A percentile compares a stretch with the other conserved stretches of the same genome.
Conservation (phyloP, 768 basidiomycete genomes). For the Gloeopeniophorella convolvens region DNA sequence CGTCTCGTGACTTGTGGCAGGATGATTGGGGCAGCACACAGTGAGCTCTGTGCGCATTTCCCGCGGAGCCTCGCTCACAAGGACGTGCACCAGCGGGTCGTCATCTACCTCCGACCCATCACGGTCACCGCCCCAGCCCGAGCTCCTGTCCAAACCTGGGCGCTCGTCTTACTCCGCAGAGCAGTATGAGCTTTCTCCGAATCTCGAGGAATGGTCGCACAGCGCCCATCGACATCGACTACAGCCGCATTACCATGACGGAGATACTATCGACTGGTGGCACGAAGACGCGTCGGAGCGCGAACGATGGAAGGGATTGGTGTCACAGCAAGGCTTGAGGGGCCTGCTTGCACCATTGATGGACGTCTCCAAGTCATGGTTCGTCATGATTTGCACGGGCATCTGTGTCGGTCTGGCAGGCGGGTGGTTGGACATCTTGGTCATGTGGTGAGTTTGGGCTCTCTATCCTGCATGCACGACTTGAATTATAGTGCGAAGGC, state of each 20-base stretch:
- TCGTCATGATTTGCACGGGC: conserved; percentile 61
- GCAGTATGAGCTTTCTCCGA: conserved; percentile 16
- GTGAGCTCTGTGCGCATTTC: neutral
- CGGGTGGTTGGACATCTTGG: conserved; percentile 67
- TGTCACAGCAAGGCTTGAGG: conserved; percentile 46
- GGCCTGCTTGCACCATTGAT: conserved; percentile 48
- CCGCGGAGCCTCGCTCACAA: neutral
- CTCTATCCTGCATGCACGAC: neutral
- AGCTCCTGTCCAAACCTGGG: neutral
- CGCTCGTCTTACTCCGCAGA: neutral
- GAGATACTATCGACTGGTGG: conserved; percentile 63
- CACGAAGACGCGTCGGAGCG: conserved; percentile 60
- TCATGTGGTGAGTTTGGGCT: conserved; percentile 50
- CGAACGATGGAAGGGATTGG: conserved; percentile 43
- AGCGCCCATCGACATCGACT: conserved; percentile 16
- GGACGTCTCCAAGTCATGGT: conserved; percentile 57
- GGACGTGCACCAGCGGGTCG: neutral
- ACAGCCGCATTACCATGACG: conserved; percentile 41
- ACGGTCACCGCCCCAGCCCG: neutral
- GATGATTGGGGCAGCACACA: neutral
- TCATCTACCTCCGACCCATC: neutral
- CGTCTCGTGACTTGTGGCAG: conserved; percentile 4
- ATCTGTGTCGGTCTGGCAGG: conserved; percentile 62
- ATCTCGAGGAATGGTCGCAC: conserved; percentile 17
- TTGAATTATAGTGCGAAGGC: conserved; percentile 33